phyloP scores from a whole-genome alignment of 495 filamentous ascomycete species.

The Xylaria telfairii region DNA sequence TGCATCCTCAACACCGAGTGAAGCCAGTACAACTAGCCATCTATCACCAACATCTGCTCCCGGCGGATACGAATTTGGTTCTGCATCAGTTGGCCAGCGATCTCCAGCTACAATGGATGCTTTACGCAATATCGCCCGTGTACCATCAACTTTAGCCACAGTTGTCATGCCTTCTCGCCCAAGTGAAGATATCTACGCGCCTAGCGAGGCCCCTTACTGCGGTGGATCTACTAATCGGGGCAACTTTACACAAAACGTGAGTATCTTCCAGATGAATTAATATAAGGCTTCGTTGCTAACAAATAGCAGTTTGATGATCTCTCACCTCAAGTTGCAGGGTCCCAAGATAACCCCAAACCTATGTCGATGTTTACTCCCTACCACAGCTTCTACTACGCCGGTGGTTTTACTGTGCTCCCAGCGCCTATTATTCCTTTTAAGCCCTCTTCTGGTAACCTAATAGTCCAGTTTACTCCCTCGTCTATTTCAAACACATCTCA shows the following conservation, averaged over 20 bases:
- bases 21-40: neutral
- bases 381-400: conserved; percentile 49
- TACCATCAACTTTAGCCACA: conserved; percentile 35
- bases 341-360: conserved; percentile 27
- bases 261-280: neutral
- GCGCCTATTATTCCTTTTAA: conserved; percentile 34
- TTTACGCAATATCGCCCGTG: neutral
- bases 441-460: conserved; percentile 47
- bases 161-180: conserved; percentile 31
- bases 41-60: conserved; percentile 14
- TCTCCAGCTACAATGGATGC: conserved; percentile 17
- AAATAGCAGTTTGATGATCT: conserved; percentile 48
- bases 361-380: conserved; percentile 47
- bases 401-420: conserved; percentile 45
- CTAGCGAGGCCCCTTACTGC: conserved; percentile 31
- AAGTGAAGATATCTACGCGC: conserved; percentile 1
- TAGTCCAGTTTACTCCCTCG: conserved; percentile 45
- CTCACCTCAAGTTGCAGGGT: conserved; percentile 30
- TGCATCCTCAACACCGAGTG: conserved; percentile 23
- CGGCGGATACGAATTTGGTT: conserved; percentile 35
- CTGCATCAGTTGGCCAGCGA: conserved; percentile 22
- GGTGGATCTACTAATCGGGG: conserved; percentile 41
- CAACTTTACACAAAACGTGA: conserved; percentile 38
- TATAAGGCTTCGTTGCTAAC: conserved; percentile 19
- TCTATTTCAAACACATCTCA: conserved; percentile 34